These are phyloP conservation scores for Zasmidium cellare DNA, from an alignment of 2,329 filamentous ascomycete species.

Conservation along the genomic window DNA sequence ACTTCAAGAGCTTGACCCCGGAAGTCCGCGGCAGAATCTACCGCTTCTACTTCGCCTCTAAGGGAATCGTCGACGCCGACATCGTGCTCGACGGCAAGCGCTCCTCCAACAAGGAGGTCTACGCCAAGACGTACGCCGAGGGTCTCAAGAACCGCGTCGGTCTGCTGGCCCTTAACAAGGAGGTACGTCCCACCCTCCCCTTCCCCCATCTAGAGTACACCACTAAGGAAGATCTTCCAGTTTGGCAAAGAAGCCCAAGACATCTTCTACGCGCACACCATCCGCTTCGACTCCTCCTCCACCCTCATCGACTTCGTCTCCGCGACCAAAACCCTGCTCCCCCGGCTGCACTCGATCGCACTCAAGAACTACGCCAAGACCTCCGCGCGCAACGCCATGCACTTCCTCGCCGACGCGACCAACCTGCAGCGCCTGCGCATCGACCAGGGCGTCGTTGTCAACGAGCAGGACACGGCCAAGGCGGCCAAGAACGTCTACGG, in stretches of 20 bases:
- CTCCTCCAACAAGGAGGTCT: conserved; percentile 26
- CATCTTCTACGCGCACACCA: conserved; percentile 33
- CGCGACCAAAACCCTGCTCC: conserved; percentile 19
- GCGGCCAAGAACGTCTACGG: conserved; percentile 37
- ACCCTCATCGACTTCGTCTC: conserved; percentile 36
- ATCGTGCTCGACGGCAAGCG: conserved; percentile 36
- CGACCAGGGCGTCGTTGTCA: conserved; percentile 25
- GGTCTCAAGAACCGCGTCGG: conserved; percentile 34
- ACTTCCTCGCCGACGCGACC: conserved; percentile 33
- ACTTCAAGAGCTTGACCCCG: conserved; percentile 31
- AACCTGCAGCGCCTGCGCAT: conserved; percentile 33
- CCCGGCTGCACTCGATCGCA: conserved; percentile 26
- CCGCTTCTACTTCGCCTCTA: conserved; percentile 31
- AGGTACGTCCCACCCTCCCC: conserved; percentile 21
- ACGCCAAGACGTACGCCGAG: conserved; percentile 34
- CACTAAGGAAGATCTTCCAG: conserved; percentile 18
- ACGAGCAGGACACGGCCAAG: conserved; percentile 32
- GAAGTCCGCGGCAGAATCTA: conserved; percentile 33
- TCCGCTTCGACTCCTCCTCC: conserved; percentile 35
- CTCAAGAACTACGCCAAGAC: conserved; percentile 33
- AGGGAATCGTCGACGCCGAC: conserved; percentile 22
- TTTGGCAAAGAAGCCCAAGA: conserved; percentile 30
- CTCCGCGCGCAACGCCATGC: conserved; percentile 33
- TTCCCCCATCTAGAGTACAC: too few relatives aligned
- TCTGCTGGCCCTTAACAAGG: conserved; percentile 35